Percentiles rank a stretch among this genome's conserved stretches.
phyloP scores from a whole-genome alignment of 2,329 filamentous ascomycete species.

The Colletotrichum plurivorum region DNA sequence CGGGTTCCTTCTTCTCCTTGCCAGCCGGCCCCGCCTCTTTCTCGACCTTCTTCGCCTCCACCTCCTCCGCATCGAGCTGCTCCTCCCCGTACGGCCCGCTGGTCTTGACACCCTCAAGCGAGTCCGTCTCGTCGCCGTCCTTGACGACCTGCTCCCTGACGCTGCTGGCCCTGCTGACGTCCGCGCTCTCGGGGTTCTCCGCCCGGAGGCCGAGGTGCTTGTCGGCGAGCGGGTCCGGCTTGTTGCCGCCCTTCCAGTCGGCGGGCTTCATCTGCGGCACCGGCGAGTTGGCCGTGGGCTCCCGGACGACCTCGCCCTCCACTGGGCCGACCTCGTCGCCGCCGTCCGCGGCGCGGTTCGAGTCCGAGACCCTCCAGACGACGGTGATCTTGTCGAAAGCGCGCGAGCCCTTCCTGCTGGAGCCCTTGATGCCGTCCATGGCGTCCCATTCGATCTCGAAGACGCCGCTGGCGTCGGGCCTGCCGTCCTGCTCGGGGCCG shows the following conservation, averaged over 20 bases:
- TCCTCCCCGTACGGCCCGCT: slow-evolving; percentile 53
- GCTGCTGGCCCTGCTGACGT: slow-evolving; percentile 82
- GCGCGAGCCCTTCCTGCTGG: slow-evolving; percentile 82
- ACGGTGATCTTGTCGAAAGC: slow-evolving; percentile 88
- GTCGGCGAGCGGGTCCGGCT: slow-evolving; percentile 62
- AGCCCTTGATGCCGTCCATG: slow-evolving; percentile 97
- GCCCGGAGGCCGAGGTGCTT: slow-evolving; percentile 79
- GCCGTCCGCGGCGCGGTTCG: slow-evolving; percentile 31
- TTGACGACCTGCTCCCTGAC: slow-evolving; percentile 59
- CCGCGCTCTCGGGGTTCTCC: slow-evolving; percentile 74
- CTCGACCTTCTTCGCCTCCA: slow-evolving; percentile 10
- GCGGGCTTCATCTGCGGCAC: slow-evolving; percentile 79
- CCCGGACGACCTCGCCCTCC: slow-evolving; percentile 59
- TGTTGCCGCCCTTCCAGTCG: slow-evolving; percentile 79
- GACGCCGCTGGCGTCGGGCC: slow-evolving; percentile 75
- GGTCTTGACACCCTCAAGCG: slow-evolving; percentile 51
- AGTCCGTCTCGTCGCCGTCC: slow-evolving; percentile 42
- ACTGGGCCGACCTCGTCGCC: slow-evolving; percentile 45
- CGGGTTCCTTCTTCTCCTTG: slow-evolving; percentile 12
- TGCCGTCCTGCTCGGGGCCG: slow-evolving; percentile 77
- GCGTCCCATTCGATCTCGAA: slow-evolving; percentile 73
- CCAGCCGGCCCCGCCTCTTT: background rate
- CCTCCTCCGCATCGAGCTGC: slow-evolving; percentile 45
- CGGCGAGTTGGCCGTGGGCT: slow-evolving; percentile 76
- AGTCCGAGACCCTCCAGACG: slow-evolving; percentile 76